phyloP scores from a whole-genome alignment of 768 basidiomycete genomes.

The Lepiota brunneoincarnata region DNA sequence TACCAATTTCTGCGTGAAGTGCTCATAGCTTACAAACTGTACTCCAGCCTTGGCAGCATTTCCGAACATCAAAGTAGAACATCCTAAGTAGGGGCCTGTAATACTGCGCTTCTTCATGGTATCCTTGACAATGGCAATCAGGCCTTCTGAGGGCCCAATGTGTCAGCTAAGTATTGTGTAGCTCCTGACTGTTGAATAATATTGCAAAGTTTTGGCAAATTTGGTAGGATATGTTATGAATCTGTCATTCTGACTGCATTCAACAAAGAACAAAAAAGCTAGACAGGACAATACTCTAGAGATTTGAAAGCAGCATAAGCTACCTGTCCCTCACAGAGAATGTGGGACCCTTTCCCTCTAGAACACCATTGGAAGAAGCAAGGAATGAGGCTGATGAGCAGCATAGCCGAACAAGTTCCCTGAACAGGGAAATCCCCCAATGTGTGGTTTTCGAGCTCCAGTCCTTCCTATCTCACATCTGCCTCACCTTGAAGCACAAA shows the following conservation, averaged over 20 bases:
- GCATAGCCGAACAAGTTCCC: too few relatives aligned
- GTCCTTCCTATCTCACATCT: too few relatives aligned
- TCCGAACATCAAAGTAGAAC: conserved; percentile 82
- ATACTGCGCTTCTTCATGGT: conserved; percentile 78
- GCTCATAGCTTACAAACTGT: too few relatives aligned
- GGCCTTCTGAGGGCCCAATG: conserved; percentile 40
- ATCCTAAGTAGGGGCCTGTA: conserved; percentile 89
- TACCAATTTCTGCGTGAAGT: conserved; percentile 82
- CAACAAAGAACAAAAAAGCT: conserved; percentile 19
- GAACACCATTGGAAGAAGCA: conserved; percentile 24
- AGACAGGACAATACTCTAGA: conserved; percentile 40
- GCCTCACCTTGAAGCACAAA: too few relatives aligned
- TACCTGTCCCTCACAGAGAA: too few relatives aligned
- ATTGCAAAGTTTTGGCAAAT: conserved; percentile 82
- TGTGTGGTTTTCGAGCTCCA: too few relatives aligned
- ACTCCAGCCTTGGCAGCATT: too few relatives aligned
- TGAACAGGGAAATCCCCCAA: too few relatives aligned
- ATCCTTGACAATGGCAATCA: conserved; percentile 67
- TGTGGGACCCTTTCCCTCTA: conserved; percentile 81
- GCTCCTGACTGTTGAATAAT: not conserved
- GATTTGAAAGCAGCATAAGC: conserved; percentile 86
- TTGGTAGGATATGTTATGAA: conserved; percentile 92
- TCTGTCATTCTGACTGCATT: conserved; percentile 38
- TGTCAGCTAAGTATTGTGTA: not conserved
- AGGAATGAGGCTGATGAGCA: too few relatives aligned